These are phyloP conservation scores for Hyaloperonospora brassicae DNA, from an alignment of 352 stramenopile species.

Conservation along the genomic window DNA sequence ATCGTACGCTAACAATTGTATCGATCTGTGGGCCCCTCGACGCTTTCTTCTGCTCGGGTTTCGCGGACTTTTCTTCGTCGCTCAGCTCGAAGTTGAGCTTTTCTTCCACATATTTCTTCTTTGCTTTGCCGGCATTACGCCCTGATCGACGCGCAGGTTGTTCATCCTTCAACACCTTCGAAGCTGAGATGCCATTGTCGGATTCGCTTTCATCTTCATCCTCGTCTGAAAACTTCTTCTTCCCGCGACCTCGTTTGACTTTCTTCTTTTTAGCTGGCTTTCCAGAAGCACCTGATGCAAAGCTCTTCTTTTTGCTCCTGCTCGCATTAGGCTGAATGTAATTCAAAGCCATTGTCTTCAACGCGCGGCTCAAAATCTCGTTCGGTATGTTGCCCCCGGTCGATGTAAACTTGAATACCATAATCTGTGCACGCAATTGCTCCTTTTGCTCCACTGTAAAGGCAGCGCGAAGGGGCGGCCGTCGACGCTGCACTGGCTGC, in stretches of 20 bases:
- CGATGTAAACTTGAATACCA: slow-evolving; percentile 87
- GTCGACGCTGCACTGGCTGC: slow-evolving; percentile 45
- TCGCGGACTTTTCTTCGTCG: slow-evolving; percentile 53
- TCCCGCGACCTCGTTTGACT: slow-evolving; percentile 40
- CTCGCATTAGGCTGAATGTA: slow-evolving; percentile 48
- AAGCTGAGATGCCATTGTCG: slow-evolving; percentile 40
- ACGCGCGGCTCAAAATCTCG: slow-evolving; percentile 57
- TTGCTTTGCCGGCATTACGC: slow-evolving; percentile 71
- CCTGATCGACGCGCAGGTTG: slow-evolving; percentile 66
- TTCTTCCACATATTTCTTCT: slow-evolving; percentile 82
- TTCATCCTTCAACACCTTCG: slow-evolving; percentile 38
- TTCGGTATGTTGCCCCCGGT: slow-evolving; percentile 71
- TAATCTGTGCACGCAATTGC: slow-evolving; percentile 83
- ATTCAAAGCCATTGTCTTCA: slow-evolving; percentile 57
- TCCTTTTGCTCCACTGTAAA: slow-evolving; percentile 84
- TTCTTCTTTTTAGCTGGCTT: slow-evolving; percentile 66
- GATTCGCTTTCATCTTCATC: slow-evolving; percentile 69
- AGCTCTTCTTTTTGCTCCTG: slow-evolving; percentile 75
- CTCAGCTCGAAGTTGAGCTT: slow-evolving; percentile 67
- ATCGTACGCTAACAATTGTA: slow-evolving; percentile 87
- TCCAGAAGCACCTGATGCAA: slow-evolving; percentile 38
- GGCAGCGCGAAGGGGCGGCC: slow-evolving; percentile 39
- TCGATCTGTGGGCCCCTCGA: slow-evolving; percentile 85
- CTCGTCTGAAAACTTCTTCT: slow-evolving; percentile 72
- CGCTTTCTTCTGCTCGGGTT: slow-evolving; percentile 28